Evolutionary conservation across 805 yeast genomes (phyloP).

Genomic region (Yarrowia sp.): DNA sequence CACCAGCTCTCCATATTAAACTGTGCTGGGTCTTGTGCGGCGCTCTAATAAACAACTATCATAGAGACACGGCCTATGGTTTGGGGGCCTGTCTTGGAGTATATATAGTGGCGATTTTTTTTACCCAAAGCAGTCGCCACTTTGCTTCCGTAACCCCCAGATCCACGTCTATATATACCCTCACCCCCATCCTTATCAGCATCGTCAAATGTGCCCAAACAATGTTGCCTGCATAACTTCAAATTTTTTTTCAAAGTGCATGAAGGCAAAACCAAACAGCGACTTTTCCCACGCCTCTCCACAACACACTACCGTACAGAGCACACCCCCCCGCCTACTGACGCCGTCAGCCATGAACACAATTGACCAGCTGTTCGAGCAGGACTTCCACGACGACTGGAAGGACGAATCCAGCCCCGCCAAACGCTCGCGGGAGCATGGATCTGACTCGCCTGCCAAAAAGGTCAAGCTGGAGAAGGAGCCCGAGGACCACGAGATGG

Average conservation of each 20-base stretch:
- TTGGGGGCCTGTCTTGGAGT: too few relatives aligned
- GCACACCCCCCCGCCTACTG: neutral
- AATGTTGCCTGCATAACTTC: conserved; percentile 12
- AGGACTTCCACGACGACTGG: conserved; percentile 25
- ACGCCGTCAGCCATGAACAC: conserved; percentile 23
- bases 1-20: too few relatives aligned
- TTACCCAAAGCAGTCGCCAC: too few relatives aligned
- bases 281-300: neutral
- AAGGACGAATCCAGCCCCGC: neutral
- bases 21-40: too few relatives aligned
- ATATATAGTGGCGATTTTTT: too few relatives aligned
- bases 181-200: neutral
- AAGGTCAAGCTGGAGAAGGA: neutral
- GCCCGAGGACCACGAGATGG: neutral
- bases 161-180: neutral
- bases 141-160: too few relatives aligned
- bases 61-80: too few relatives aligned
- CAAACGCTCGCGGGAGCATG: neutral
- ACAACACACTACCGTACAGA: neutral
- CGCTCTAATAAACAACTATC: too few relatives aligned
- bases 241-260: conserved; percentile 17
- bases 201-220: neutral
- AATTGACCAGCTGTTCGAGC: conserved; percentile 26
- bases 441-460: neutral
- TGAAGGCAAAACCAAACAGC: neutral